phyloP scores from a whole-genome alignment of 306 rosid genomes.

The Quercus parvula region DNA sequence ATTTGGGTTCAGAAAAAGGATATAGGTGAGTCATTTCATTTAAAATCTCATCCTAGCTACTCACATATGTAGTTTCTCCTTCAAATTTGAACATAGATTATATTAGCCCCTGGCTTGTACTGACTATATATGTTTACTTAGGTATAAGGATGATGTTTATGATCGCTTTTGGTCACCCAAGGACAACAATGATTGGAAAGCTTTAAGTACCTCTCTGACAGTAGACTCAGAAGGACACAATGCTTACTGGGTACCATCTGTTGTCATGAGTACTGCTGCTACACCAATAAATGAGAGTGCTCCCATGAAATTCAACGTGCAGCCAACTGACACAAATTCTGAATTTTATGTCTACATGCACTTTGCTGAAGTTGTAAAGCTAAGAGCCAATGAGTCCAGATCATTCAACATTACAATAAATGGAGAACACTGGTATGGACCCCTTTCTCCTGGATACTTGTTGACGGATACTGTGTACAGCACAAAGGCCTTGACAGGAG shows the following conservation, averaged over 20 bases:
- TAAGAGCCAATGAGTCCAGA: constrained; percentile 29
- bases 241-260: not conserved
- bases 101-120: too few species aligned
- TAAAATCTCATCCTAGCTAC: not conserved
- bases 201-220: not conserved
- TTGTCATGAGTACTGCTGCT: constrained; percentile 40
- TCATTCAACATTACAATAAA: constrained; percentile 38
- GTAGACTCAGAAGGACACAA: not conserved
- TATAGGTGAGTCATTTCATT: constrained; percentile 34
- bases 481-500: not conserved
- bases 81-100: too few species aligned
- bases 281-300: not conserved
- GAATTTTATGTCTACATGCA: constrained; percentile 39
- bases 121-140: not conserved
- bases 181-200: not conserved
- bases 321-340: not conserved
- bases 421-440: constrained; percentile 18
- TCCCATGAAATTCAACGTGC: not conserved
- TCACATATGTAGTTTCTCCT: too few species aligned
- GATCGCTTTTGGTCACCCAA: constrained; percentile 48
- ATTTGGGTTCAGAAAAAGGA: constrained; percentile 25
- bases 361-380: constrained; percentile 45
- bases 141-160: constrained; percentile 35
- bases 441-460: constrained; percentile 22
- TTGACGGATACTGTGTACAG: not conserved